These are phyloP conservation scores for Suhomyces pyralidae DNA, from an alignment of 805 yeast genomes.

Conservation along the genomic window DNA sequence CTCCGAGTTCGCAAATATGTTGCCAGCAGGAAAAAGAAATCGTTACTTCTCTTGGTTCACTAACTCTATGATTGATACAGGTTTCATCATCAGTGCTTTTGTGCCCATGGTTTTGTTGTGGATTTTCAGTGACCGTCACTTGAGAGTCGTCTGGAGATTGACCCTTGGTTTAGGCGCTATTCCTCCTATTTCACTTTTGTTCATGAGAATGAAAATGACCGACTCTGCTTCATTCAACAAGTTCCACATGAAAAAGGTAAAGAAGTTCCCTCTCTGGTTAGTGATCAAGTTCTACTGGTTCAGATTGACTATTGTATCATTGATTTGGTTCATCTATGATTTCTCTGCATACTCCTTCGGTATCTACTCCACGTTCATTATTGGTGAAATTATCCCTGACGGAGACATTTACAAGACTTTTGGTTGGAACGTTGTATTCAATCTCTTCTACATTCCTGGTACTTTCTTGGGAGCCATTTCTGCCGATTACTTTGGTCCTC, in stretches of 20 bases:
- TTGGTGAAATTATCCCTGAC: constrained; percentile 55
- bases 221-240: constrained; percentile 73
- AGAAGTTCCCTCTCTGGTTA: constrained; percentile 60
- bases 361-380: constrained; percentile 72
- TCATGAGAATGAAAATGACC: constrained; percentile 69
- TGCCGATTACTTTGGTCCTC: constrained; percentile 90
- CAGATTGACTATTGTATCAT: constrained; percentile 63
- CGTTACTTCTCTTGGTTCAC: constrained; percentile 90
- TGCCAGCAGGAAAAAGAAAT: constrained; percentile 82
- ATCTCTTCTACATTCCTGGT: constrained; percentile 88
- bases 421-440: constrained; percentile 91
- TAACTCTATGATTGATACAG: constrained; percentile 80
- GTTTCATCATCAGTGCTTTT: constrained; percentile 79
- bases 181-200: constrained; percentile 76
- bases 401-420: constrained; percentile 67
- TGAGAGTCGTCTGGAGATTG: constrained; percentile 87
- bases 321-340: constrained; percentile 91
- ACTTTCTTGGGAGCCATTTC: constrained; percentile 79
- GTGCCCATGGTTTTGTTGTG: constrained; percentile 83
- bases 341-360: constrained; percentile 87
- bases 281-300: constrained; percentile 82
- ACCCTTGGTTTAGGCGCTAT: constrained; percentile 88
- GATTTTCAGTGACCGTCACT: constrained; percentile 70
- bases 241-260: constrained; percentile 60
- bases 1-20: constrained; percentile 79